phyloP scores from a whole-genome alignment of 345 rosid species.

The Citrus maxima region DNA sequence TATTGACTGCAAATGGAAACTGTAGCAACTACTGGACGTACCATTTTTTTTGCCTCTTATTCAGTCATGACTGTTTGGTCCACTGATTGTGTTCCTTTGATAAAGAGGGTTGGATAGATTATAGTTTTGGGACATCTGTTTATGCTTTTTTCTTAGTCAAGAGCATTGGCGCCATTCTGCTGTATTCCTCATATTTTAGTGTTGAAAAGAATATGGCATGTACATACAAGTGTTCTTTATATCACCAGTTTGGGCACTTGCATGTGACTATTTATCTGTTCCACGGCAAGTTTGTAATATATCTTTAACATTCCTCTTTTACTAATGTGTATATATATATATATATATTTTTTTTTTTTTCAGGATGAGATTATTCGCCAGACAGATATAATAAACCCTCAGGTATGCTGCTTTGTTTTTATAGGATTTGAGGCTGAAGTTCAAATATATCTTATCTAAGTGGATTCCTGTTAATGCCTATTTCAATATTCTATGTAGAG shows the following conservation, averaged over 20 bases:
- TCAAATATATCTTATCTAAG: not conserved
- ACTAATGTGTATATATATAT: not conserved
- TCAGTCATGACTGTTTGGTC: not conserved
- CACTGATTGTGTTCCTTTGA: not conserved
- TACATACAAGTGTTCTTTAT: not conserved
- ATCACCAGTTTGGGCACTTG: not conserved
- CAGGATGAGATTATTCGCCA: conserved; percentile 69
- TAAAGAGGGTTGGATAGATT: not conserved
- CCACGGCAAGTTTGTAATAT: not conserved
- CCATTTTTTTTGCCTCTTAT: not conserved
- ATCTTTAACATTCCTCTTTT: not conserved
- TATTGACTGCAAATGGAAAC: not conserved
- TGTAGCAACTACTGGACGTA: not conserved
- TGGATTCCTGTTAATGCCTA: not conserved
- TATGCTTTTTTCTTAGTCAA: not conserved
- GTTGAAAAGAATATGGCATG: not conserved
- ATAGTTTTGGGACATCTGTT: not conserved
- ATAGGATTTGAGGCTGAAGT: not conserved
- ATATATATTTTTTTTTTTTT: not conserved
- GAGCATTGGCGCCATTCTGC: not conserved
- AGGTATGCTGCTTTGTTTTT: conserved; percentile 47
- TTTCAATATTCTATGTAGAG: conserved; percentile 38
- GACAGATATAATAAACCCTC: conserved; percentile 81
- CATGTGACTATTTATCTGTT: not conserved
- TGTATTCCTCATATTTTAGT: not conserved